phyloP scores from a whole-genome alignment of 441 rosid species.

The Sinapis alba region DNA sequence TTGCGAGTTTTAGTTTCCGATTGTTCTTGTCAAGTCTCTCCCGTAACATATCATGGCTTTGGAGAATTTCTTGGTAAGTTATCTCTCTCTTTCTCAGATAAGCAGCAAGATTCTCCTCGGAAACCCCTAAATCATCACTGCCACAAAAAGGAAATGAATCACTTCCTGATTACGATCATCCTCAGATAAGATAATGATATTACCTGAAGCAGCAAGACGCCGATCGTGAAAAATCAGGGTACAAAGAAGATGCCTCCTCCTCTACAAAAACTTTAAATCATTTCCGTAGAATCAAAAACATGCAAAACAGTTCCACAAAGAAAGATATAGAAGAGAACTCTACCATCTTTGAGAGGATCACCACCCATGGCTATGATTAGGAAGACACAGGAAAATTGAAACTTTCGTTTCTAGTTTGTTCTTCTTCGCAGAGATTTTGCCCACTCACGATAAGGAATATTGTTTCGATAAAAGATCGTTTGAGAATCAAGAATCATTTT shows the following conservation, averaged over 20 bases:
- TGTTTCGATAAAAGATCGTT: background rate
- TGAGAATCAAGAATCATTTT: background rate
- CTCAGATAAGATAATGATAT: background rate
- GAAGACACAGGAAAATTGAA: background rate
- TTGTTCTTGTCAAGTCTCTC: conserved; percentile 33
- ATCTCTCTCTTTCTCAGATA: conserved; percentile 38
- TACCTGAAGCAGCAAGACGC: conserved; percentile 30
- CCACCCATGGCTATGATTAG: conserved; percentile 32
- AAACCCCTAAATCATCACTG: conserved; percentile 35
- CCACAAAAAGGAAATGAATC: conserved; percentile 4
- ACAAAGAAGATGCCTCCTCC: conserved; percentile 4
- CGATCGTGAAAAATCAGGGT: conserved; percentile 14
- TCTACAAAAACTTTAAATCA: conserved; percentile 16
- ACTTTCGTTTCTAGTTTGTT: background rate
- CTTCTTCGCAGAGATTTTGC: conserved; percentile 9
- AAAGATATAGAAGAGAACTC: background rate
- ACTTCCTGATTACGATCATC: background rate
- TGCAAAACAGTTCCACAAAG: conserved; percentile 11
- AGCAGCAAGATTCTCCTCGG: conserved; percentile 32
- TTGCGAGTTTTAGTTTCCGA: conserved; percentile 43
- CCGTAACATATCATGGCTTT: conserved; percentile 47
- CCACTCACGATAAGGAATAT: background rate
- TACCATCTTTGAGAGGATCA: conserved; percentile 28
- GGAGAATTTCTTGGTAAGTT: conserved; percentile 51
- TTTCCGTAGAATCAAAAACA: conserved; percentile 5